Percentiles rank a stretch among this genome's conserved stretches.
phyloP scores from a whole-genome alignment of 1,284 basidiomycete species.

The Tilletia indica region DNA sequence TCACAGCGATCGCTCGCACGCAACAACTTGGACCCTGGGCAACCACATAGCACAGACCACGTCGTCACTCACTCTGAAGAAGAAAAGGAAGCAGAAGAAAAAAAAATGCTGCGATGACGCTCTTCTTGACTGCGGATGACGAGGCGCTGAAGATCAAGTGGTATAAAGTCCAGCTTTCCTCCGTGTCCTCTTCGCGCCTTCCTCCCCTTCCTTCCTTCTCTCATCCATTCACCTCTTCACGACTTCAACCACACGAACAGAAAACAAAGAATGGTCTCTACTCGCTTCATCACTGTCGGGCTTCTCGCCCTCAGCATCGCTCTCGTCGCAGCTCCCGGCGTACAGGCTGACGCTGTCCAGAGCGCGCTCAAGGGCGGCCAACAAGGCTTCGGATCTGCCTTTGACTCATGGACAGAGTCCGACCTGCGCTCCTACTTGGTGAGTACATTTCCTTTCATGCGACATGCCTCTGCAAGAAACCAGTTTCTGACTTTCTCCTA shows the following conservation, averaged over 20 bases:
- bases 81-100: too few species aligned
- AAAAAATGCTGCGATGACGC: too few species aligned
- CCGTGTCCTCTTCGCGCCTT: too few species aligned
- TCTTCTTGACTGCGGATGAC: too few species aligned
- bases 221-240: neutral
- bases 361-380: conserved; percentile 41
- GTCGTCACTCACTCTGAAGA: neutral
- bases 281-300: conserved; percentile 45
- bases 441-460: neutral
- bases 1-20: too few species aligned
- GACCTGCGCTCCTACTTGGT: conserved; percentile 49
- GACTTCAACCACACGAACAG: neutral
- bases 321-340: conserved; percentile 35
- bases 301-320: conserved; percentile 45
- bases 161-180: too few species aligned
- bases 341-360: conserved; percentile 40
- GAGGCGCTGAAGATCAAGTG: too few species aligned
- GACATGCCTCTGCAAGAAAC: neutral
- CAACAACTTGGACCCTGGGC: too few species aligned
- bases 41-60: too few species aligned
- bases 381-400: conserved; percentile 47
- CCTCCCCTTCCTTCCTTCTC: too few species aligned
- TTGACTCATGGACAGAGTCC: conserved; percentile 47
- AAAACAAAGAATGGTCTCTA: conserved; percentile 33
- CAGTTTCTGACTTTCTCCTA: neutral